phyloP scores from a whole-genome alignment of 495 filamentous ascomycete species.

The Penicillium silybi region DNA sequence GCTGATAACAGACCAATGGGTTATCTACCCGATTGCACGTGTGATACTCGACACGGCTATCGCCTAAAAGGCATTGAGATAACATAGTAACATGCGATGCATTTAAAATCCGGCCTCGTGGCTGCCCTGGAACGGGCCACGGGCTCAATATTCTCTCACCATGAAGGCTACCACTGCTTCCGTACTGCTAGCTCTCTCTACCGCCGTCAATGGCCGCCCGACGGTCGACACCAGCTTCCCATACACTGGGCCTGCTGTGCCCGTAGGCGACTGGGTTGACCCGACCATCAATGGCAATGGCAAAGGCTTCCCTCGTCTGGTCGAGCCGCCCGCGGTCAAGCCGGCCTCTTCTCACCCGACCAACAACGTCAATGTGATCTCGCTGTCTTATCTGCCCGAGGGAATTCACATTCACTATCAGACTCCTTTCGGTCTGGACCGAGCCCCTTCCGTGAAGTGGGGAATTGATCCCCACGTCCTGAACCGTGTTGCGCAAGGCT shows the following conservation, averaged over 20 bases:
- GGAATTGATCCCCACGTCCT: slow-evolving; percentile 29
- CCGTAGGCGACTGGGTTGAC: slow-evolving; percentile 50
- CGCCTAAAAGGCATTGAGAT: too few relatives aligned
- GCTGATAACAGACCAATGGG: neutral
- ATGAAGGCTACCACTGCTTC: slow-evolving; percentile 23
- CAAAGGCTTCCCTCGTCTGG: slow-evolving; percentile 48
- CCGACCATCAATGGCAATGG: slow-evolving; percentile 48
- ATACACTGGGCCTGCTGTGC: slow-evolving; percentile 46
- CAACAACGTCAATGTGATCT: slow-evolving; percentile 55
- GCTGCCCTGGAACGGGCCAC: neutral
- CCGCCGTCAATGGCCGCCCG: slow-evolving; percentile 24
- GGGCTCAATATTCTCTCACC: slow-evolving; percentile 5
- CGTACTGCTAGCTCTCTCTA: slow-evolving; percentile 15
- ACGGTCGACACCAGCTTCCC: slow-evolving; percentile 36
- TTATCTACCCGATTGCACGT: neutral
- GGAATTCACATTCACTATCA: slow-evolving; percentile 53
- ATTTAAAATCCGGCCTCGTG: slow-evolving; percentile 1
- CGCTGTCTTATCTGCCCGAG: slow-evolving; percentile 43
- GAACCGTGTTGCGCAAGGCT: slow-evolving; percentile 28
- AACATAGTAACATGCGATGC: too few relatives aligned
- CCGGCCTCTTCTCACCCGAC: slow-evolving; percentile 34
- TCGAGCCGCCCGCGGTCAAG: slow-evolving; percentile 53
- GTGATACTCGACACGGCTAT: neutral
- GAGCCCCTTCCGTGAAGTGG: slow-evolving; percentile 38
- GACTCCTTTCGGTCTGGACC: slow-evolving; percentile 49